Base-by-base conservation (phyloP, 805 yeast species). In the Blastobotrys peoriensis region DNA sequence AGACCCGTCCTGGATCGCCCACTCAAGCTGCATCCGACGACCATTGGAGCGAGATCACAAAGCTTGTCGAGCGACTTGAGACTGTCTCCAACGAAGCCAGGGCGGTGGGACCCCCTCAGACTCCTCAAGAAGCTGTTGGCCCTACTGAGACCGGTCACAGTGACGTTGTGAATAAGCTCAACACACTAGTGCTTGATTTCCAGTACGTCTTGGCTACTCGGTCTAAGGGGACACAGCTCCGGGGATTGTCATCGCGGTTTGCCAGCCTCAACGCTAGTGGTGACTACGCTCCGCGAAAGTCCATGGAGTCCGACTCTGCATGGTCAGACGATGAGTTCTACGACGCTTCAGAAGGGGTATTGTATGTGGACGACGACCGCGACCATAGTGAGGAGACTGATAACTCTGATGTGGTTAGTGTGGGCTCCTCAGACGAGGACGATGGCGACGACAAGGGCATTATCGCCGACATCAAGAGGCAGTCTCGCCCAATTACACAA, bases 321-420 rank as follows among this genome's bases (percentile, higher is more conserved):
- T 44, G 47, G 25, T 49, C 56, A 4, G 52, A 50, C 20, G 59
- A 56, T 8, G 45, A 43, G 34, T 53, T 47, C 38, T 53, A 50
- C 27, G 58, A 52, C 25, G 54, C 51, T 17, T 38, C 33, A 28
- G 54, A 51, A 21, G 62, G 58, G 20, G 53, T 49, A 16, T 41
- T 47, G 2, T 48, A 46, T 43, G 47, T 46, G 6, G 53, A 53
- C 46, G 52, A 51, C 18, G 44, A 47, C 13, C 49, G 44, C 4
- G 54, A 44, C 23, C 49, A 36, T 33, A 45, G 40, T 34, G 38
- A 40, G 21, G 44, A 36, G 40, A 17, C 38, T 22, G 21, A 43
- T 42, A 5, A 28, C 20, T 30, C 19, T 10, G 48, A 23, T 30
- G 43, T 15, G n/a, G 41, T 17, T n/a, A 16, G 35, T 2, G 15